Evolutionary conservation across 2,329 filamentous ascomycete genomes (phyloP), one percentile per base, ranked within the genome.

Genomic region (Diaporthe sp.): DNA sequence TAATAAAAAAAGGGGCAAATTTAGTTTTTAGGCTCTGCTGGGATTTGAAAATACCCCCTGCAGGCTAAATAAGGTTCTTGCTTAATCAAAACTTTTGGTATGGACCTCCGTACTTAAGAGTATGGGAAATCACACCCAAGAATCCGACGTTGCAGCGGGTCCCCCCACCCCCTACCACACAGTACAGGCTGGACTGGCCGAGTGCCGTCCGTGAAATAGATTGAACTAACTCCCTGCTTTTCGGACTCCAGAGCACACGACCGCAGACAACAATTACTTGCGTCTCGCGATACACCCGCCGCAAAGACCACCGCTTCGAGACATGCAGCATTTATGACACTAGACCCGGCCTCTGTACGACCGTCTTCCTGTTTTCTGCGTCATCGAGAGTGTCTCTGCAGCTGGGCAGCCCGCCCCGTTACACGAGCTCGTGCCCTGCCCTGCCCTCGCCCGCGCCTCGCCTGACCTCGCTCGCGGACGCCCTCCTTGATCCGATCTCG

Each of bases 241-340:
- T 50, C 38, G 15, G 38, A n/a, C 50, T 25, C 52, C 28, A 42
- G 61, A 68, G 54, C 45, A 52, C 64, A 67, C 30, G 64, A 67
- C 45, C 12, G 45, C 64, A 71, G 22, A 45, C 52, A 52, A 52
- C 45, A 71, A 33, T 68, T 68, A 52, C 42, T 28, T 50, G 61
- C 30, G 25, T 58, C 68, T 76, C 72, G 68, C 68, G 68, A 76
- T 72, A 72, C 74, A 70, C 45, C 55, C 61, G 60, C 38, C 68
- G 40, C 35, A 72, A 57, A 22, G 45, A 52, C 60, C 68, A 66
- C n/a, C 55, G 10, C 50, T 42, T 47, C 61, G 69, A 76, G 72
- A 74, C 75, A 74, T 76, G 75, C 75, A 74, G 72, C 30, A 70
- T 67, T 74, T 71, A 74, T 72, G 75, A 76, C 61, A 28, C 58